Percentiles rank a stretch among this genome's conserved stretches.
phyloP scores from a whole-genome alignment of 2,329 filamentous ascomycete genomes.

The Orbilia brochopaga region DNA sequence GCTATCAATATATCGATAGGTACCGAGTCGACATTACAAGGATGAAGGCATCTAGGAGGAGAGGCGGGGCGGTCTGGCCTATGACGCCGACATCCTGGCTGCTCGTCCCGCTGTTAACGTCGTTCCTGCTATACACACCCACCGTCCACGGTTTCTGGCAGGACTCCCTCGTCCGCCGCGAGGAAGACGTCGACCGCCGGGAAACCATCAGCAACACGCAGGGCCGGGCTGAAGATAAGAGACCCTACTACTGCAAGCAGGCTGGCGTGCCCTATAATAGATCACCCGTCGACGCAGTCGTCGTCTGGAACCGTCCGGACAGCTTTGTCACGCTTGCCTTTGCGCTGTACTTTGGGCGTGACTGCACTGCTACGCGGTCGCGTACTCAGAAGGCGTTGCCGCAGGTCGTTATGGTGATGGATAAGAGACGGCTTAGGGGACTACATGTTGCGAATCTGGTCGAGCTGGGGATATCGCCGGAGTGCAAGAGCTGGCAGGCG shows the following conservation, averaged over 20 bases:
- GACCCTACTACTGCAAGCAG: not conserved
- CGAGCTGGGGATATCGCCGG: not conserved
- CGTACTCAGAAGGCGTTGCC: not conserved
- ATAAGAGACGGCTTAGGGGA: conserved; percentile 14
- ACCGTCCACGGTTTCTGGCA: not conserved
- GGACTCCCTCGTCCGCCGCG: not conserved
- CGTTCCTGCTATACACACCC: too few relatives aligned
- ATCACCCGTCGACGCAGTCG: conserved; percentile 5
- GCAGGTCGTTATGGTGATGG: conserved; percentile 15
- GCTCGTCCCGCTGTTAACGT: too few relatives aligned
- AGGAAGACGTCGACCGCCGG: not conserved
- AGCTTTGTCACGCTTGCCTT: conserved; percentile 13
- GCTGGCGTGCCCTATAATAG: not conserved
- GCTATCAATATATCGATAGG: too few relatives aligned
- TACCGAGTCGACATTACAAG: too few relatives aligned
- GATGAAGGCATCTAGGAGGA: too few relatives aligned
- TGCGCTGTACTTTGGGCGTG: conserved; percentile 13
- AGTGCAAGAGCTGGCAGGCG: conserved; percentile 27
- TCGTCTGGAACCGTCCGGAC: conserved; percentile 26
- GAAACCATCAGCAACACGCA: not conserved
- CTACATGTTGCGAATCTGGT: conserved; percentile 11
- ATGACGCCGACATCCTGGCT: too few relatives aligned
- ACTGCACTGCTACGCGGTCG: not conserved
- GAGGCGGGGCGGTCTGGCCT: too few relatives aligned
- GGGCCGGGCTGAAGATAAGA: not conserved